Evolutionary conservation across 2,329 filamentous ascomycete species (phyloP), one percentile per base, ranked within the genome.

Genomic region (Fusarium veterinarium): DNA sequence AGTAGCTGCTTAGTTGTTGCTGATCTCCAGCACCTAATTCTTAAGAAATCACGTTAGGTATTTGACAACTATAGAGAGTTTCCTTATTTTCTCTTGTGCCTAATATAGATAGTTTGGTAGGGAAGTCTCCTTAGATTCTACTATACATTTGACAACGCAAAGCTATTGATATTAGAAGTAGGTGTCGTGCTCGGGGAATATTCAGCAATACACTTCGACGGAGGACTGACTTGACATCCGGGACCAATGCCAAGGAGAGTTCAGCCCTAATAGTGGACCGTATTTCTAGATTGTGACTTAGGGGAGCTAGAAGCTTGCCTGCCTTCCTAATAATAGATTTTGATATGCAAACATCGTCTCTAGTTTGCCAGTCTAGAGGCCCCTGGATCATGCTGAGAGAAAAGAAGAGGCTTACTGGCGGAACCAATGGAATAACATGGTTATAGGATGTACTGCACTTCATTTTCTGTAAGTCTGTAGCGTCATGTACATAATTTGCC

Each of bases 51-150:
- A 17, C 5, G 7, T 2, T 8, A 19, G 10, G n/a, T 23, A 5
- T 49, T 17, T 5, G 0, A 33, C 16, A 33, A 2, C 8, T 9
- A 2, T 13, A 6, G 16, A 1, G 8, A 1, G 5, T 17, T 19
- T 13, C 8, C 3, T 8, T 20, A 12, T 8, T 4, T 20, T 16
- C 3, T 16, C 5, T 37, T 5, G 1, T 11, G 2, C 6, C 13
- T 25, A 2, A 8, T 6, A 20, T 10, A 23, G 12, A 10, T 9
- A 6, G 5, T 3, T 5, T 17, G 0, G 10, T 5, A 13, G 0
- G 0, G 0, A 10, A 7, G 2, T 19, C 11, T 19, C 4, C 3
- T 19, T 2, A 7, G 25, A 30, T 10, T 10, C 9, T 31, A 5
- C 20, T 10, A 10, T 48, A 14, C 3, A 6, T 14, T 11, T 7